Percentiles rank a stretch among this genome's conserved stretches.
These are phyloP conservation scores for Alternaria arbusti DNA, from an alignment of 2,329 filamentous ascomycete genomes.

Conservation along the genomic window DNA sequence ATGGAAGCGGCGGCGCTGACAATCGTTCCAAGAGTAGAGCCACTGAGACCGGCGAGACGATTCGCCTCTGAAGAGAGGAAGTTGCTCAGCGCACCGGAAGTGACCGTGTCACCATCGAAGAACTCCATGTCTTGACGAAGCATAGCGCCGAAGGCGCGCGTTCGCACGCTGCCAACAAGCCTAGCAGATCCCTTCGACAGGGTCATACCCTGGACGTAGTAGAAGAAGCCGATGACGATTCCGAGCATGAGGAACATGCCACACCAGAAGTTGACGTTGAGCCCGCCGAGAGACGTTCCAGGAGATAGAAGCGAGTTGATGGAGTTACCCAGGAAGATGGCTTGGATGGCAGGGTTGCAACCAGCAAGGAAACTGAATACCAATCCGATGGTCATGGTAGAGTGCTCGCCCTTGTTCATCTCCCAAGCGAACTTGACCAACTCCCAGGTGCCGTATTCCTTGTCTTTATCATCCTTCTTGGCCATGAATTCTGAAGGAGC, in stretches of 20 bases:
- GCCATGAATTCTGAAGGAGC: conserved; percentile 69
- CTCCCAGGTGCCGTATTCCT: conserved; percentile 52
- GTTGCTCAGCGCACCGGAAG: conserved; percentile 81
- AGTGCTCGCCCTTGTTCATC: conserved; percentile 44
- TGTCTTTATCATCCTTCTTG: conserved; percentile 32
- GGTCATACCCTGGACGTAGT: conserved; percentile 39
- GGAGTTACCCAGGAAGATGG: conserved; percentile 81
- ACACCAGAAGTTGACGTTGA: conserved; percentile 68
- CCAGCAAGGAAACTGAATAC: conserved; percentile 45
- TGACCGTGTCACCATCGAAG: conserved; percentile 91
- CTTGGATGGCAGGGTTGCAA: conserved; percentile 58
- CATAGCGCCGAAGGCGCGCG: conserved; percentile 83
- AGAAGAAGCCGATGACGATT: conserved; percentile 31
- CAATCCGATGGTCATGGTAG: conserved; percentile 52
- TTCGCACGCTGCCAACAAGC: conserved; percentile 81
- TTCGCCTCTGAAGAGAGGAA: conserved; percentile 76
- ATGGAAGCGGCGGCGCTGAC: conserved; percentile 81
- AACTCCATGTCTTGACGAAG: conserved; percentile 85
- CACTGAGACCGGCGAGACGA: conserved; percentile 86
- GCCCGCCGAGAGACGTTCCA: conserved; percentile 61
- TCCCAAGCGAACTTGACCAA: conserved; percentile 41
- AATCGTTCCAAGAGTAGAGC: conserved; percentile 85
- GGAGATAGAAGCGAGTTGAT: conserved; percentile 72
- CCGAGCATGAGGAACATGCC: conserved; percentile 47
- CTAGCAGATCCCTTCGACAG: conserved; percentile 67